Percentiles rank a stretch among this genome's conserved stretches.
phyloP scores from a whole-genome alignment of 805 yeast species.

The Starmerella scarabaei region DNA sequence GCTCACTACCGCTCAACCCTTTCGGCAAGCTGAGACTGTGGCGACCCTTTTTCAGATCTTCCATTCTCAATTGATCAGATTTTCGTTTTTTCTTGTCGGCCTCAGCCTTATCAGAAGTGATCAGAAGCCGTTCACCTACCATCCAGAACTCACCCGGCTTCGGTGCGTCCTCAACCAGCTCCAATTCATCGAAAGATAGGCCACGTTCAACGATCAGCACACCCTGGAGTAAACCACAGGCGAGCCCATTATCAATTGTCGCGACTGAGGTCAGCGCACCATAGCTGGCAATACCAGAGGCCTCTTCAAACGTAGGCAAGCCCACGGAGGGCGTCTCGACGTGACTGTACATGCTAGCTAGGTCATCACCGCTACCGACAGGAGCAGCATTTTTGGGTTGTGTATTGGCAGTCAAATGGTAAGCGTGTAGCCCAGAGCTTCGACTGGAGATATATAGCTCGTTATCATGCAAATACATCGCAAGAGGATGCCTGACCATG shows the following conservation, averaged over 20 bases:
- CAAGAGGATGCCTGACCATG: neutral
- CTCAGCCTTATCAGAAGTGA: neutral
- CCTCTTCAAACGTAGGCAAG: neutral
- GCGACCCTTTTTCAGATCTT: neutral
- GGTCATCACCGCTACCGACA: neutral
- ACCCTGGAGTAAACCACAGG: constrained; percentile 9
- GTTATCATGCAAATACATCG: neutral
- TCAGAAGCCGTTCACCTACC: neutral
- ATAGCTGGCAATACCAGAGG: neutral
- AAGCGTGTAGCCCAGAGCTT: neutral
- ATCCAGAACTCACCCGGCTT: neutral
- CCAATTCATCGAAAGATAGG: constrained; percentile 7
- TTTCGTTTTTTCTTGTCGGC: neutral
- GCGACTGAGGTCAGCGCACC: constrained; percentile 11
- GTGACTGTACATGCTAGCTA: neutral
- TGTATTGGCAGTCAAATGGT: neutral
- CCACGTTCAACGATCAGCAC: constrained; percentile 10
- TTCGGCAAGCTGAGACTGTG: neutral
- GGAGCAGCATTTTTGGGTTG: neutral
- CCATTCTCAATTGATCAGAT: neutral
- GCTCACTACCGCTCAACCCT: neutral
- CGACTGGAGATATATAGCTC: neutral
- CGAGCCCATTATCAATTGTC: constrained; percentile 12
- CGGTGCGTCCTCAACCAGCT: neutral
- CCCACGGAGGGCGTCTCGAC: neutral